Conservation (phyloP, 1,284 basidiomycete genomes). For the Cutaneotrichosporon cavernicola region DNA sequence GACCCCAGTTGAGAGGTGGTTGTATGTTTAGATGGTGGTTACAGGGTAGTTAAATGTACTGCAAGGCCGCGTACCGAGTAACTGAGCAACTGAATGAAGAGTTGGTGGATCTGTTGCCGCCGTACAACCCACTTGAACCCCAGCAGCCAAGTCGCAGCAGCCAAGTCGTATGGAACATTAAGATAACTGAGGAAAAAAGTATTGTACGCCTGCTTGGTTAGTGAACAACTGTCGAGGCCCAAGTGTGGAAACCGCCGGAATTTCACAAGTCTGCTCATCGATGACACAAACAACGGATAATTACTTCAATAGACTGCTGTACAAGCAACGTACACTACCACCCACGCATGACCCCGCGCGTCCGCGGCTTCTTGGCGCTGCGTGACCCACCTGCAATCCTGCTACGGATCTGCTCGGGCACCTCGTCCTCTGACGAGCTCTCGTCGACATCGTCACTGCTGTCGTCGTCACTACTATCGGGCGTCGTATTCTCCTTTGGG, state of each 20-base stretch:
- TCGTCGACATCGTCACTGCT: conserved; percentile 8
- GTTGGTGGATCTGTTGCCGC: too few relatives aligned
- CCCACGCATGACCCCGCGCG: conserved; percentile 3
- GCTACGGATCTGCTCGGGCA: not conserved
- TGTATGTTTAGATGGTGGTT: too few relatives aligned
- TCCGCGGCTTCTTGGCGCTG: not conserved
- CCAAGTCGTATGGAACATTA: too few relatives aligned
- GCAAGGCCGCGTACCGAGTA: too few relatives aligned
- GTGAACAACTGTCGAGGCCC: too few relatives aligned
- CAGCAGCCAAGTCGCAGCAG: too few relatives aligned
- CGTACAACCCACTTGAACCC: too few relatives aligned
- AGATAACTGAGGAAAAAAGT: too few relatives aligned
- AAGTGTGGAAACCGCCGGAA: not conserved
- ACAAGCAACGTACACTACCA: conserved; percentile 6
- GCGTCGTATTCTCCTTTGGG: not conserved
- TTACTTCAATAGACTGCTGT: not conserved
- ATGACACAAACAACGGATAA: not conserved
- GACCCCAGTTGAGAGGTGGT: too few relatives aligned
- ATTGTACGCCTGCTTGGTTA: too few relatives aligned
- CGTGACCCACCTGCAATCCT: conserved; percentile 4
- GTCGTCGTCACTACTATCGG: conserved; percentile 5
- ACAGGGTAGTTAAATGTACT: too few relatives aligned
- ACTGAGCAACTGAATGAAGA: too few relatives aligned
- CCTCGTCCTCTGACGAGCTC: conserved; percentile 3
- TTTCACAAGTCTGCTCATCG: not conserved